phyloP scores from a whole-genome alignment of 164 flowering plant species.

The Vitis amurensis region DNA sequence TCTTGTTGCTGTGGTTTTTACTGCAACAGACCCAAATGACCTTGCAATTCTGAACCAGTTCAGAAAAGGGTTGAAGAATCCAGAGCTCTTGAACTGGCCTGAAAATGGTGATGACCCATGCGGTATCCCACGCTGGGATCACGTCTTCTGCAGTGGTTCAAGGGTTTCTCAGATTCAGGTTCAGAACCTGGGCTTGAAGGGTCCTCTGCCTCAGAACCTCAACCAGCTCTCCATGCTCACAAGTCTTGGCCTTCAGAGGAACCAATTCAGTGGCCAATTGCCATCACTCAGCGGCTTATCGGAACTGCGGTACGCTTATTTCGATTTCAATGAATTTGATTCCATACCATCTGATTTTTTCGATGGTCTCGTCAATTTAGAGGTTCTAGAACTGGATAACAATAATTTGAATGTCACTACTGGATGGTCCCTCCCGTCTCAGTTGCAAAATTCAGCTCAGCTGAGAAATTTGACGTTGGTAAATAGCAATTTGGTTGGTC shows the following conservation, averaged over 20 bases:
- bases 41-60: constrained; percentile 46
- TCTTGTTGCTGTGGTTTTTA: constrained; percentile 20
- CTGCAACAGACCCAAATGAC: constrained; percentile 51
- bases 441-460: constrained; percentile 42
- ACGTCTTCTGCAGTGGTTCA: constrained; percentile 38
- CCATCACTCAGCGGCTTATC: constrained; percentile 61
- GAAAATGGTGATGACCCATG: constrained; percentile 55
- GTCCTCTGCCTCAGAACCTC: constrained; percentile 50
- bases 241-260: constrained; percentile 60
- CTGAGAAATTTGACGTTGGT: constrained; percentile 47
- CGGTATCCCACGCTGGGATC: constrained; percentile 48
- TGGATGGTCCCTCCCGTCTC: constrained; percentile 60
- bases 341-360: constrained; percentile 64
- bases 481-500: constrained; percentile 56
- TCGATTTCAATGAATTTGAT: constrained; percentile 56
- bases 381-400: constrained; percentile 57
- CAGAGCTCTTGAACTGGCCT: constrained; percentile 67
- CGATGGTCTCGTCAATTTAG: constrained; percentile 42
- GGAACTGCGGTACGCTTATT: constrained; percentile 41
- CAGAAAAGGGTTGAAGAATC: constrained; percentile 44
- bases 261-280: constrained; percentile 44
- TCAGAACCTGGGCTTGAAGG: constrained; percentile 45
- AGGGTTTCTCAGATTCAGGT: constrained; percentile 71
- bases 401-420: constrained; percentile 47
- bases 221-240: constrained; percentile 48